These are phyloP conservation scores for Neurospora discreta DNA, from an alignment of 495 filamentous ascomycete species.

Conservation along the genomic window DNA sequence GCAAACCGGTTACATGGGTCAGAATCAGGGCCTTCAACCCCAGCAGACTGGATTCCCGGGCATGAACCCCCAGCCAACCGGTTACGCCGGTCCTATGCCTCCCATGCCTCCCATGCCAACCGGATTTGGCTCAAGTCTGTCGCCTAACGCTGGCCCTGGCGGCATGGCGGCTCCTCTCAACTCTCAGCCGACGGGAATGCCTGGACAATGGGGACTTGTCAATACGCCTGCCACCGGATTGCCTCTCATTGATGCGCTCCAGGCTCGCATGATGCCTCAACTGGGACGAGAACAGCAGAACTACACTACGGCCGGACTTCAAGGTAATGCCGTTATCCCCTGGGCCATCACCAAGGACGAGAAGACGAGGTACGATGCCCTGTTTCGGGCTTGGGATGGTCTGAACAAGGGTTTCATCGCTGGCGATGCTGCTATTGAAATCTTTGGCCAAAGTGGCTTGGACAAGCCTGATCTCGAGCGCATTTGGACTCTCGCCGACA, in stretches of 20 bases:
- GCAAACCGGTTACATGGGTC: conserved; percentile 33
- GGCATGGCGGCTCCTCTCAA: conserved; percentile 54
- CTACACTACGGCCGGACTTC: conserved; percentile 78
- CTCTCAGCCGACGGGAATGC: conserved; percentile 89
- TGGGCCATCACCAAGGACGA: conserved; percentile 99
- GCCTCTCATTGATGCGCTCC: conserved; percentile 86
- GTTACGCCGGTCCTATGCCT: conserved; percentile 66
- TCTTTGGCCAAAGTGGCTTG: conserved; percentile 91
- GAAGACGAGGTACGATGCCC: conserved; percentile 90
- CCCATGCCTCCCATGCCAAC: conserved; percentile 95
- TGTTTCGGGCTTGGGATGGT: conserved; percentile 97
- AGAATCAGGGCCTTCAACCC: conserved; percentile 38
- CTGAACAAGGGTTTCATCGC: conserved; percentile 86
- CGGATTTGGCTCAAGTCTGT: conserved; percentile 56
- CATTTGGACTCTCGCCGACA: conserved; percentile 92
- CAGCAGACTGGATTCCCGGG: conserved; percentile 47
- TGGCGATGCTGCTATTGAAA: conserved; percentile 91
- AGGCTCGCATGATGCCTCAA: conserved; percentile 97
- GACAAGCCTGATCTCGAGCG: conserved; percentile 81
- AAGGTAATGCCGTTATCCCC: conserved; percentile 88
- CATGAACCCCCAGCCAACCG: conserved; percentile 43
- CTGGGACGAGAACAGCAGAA: conserved; percentile 76
- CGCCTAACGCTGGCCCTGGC: conserved; percentile 46
- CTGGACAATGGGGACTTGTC: conserved; percentile 95
- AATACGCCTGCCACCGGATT: conserved; percentile 85